A percentile compares a stretch with the other conserved stretches of the same genome.
Conservation (phyloP, 1,284 basidiomycete species). For the Stereum hirsutum region DNA sequence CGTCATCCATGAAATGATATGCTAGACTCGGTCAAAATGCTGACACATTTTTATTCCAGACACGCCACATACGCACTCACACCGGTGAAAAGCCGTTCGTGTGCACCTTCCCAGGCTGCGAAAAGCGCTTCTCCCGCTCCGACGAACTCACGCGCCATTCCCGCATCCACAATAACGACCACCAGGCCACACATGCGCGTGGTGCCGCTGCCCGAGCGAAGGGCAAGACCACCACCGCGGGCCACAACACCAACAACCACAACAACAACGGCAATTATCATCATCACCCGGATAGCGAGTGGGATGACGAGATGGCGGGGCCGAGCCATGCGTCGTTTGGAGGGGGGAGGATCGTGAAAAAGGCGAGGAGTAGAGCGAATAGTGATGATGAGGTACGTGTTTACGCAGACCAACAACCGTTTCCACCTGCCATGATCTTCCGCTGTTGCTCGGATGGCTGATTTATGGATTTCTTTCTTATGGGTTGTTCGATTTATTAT, state of each 20-base stretch:
- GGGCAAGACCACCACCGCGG: too few species aligned
- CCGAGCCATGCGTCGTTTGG: slow-evolving; percentile 4
- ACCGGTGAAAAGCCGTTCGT: slow-evolving; percentile 97
- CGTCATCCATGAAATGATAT: too few species aligned
- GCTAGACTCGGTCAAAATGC: too few species aligned
- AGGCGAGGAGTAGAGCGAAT: slow-evolving; percentile 66
- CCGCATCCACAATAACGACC: slow-evolving; percentile 77
- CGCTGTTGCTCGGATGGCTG: slow-evolving; percentile 2
- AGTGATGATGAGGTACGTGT: slow-evolving; percentile 68
- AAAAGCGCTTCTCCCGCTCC: slow-evolving; percentile 95
- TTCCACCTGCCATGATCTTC: neutral
- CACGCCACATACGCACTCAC: slow-evolving; percentile 95
- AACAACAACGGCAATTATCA: slow-evolving; percentile 16
- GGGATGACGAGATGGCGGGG: slow-evolving; percentile 7
- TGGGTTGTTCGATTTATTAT: too few species aligned
- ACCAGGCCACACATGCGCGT: slow-evolving; percentile 14
- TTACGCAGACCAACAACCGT: slow-evolving; percentile 1
- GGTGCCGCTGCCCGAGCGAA: too few species aligned
- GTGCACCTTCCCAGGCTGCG: slow-evolving; percentile 91
- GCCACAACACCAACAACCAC: too few species aligned
- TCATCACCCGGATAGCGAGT: slow-evolving; percentile 18
- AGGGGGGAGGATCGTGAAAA: slow-evolving; percentile 42
- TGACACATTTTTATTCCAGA: slow-evolving; percentile 40
- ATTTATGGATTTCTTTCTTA: too few species aligned
- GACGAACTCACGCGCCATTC: slow-evolving; percentile 97